Base-by-base conservation (phyloP, 164 flowering plant species). In the Annona cherimola region DNA sequence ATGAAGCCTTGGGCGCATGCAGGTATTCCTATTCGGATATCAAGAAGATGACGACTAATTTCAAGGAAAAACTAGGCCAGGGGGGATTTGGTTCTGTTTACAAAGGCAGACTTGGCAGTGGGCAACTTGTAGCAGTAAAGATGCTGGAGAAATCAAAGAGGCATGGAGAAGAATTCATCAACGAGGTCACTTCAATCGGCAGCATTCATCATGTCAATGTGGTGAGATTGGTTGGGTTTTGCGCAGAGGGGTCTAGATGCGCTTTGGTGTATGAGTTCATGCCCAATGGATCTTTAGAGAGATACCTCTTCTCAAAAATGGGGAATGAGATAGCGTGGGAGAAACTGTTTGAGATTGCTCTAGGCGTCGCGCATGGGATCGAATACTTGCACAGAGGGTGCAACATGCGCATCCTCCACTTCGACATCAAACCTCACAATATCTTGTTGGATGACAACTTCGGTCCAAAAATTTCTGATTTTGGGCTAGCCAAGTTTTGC, bases 401-500 rank as follows among this genome's bases (percentile, higher is more conserved):
- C 26, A 66, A 68, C 40, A 60, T 55, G 55, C 3, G 69, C 9
- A 72, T 68, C n/a, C 67, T 72, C 14, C 78, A 76, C 42, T 62
- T 76, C 54, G 72, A 76, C 46, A 76, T 76, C 70, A 76, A 76
- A 12, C 74, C 76, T 5, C 63, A 74, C 61, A 74, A 74, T 42
- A 74, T 74, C 45, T 42, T 74, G 6, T 50, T 69, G 4, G 75
- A 76, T 35, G 14, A 55, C 8, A 41, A 61, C 46, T 76, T 72
- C 46, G 39, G 6, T 45, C 75, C 78, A 7, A 76, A 76, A 67
- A 50, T 71, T 5, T 76, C 75, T 3, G 72, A 76, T 61, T 76
- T 71, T 41, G 78, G 78, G 14, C 60, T 76, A 1, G 72, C 75
- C 44, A 76, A 67, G 39, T 12, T 67, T 42, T 67, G 46, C 19